phyloP scores from a whole-genome alignment of 2,329 filamentous ascomycete genomes.

The Hypoxylon sp. region DNA sequence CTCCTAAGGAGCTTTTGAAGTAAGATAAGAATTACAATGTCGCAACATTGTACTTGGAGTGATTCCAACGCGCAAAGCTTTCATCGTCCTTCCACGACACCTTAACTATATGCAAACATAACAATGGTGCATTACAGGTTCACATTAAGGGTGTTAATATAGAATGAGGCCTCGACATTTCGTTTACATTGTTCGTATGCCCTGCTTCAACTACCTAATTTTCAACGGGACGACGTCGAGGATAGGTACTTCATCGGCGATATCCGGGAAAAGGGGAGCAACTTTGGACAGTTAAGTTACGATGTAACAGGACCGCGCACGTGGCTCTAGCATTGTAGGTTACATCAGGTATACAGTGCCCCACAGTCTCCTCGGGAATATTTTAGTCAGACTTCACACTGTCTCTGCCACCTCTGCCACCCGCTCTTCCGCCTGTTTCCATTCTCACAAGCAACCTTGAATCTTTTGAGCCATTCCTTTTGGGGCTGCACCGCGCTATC shows the following conservation, averaged over 20 bases:
- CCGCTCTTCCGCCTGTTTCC: slow-evolving; percentile 7
- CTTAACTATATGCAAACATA: no score
- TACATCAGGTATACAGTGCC: slow-evolving; percentile 13
- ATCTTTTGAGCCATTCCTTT: background rate
- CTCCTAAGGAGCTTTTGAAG: no score
- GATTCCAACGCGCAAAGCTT: no score
- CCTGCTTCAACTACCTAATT: no score
- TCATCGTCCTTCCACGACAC: no score
- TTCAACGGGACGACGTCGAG: background rate
- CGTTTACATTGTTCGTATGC: no score
- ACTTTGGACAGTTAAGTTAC: slow-evolving; percentile 20
- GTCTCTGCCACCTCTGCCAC: slow-evolving; percentile 18
- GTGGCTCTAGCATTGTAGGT: slow-evolving; percentile 15
- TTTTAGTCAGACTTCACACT: slow-evolving; percentile 17
- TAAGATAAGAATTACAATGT: no score
- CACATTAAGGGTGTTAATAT: no score
- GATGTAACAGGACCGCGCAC: slow-evolving; percentile 25
- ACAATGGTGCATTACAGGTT: no score
- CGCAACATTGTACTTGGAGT: no score
- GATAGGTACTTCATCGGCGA: slow-evolving; percentile 3
- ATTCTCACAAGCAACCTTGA: no score
- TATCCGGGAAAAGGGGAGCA: slow-evolving; percentile 1
- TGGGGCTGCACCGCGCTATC: slow-evolving; percentile 10
- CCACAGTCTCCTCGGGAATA: slow-evolving; percentile 17
- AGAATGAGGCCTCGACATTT: no score